Conservation (phyloP, 768 basidiomycete genomes). For the Trametes coccinea region DNA sequence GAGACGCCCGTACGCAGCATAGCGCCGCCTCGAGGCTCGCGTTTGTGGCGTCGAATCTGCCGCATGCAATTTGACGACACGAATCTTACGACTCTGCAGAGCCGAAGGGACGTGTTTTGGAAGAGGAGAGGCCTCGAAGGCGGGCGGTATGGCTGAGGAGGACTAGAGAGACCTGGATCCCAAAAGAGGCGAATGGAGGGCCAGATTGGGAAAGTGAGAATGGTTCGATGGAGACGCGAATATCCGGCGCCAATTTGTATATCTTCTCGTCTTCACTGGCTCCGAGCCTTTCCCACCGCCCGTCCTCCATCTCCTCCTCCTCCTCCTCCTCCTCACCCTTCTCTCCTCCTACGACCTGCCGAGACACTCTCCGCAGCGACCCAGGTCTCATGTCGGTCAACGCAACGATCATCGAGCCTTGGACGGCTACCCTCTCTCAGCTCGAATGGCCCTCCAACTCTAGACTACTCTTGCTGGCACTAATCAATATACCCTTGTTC, state of each 20-base stretch:
- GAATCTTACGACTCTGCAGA: too few relatives aligned
- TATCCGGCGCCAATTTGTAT: conserved; percentile 16
- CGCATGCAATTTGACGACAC: too few relatives aligned
- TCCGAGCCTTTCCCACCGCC: conserved; percentile 7
- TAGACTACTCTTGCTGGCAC: conserved; percentile 37
- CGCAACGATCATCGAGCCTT: conserved; percentile 29
- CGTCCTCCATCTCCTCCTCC: neutral
- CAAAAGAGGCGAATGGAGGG: conserved; percentile 17
- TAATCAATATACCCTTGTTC: conserved; percentile 70
- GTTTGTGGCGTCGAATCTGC: too few relatives aligned
- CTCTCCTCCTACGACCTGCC: neutral
- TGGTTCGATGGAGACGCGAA: conserved; percentile 21
- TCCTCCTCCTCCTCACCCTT: conserved; percentile 1
- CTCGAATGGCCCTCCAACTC: conserved; percentile 27
- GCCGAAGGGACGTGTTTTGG: too few relatives aligned
- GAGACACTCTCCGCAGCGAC: conserved; percentile 3
- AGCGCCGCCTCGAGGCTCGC: too few relatives aligned
- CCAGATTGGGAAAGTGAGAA: conserved; percentile 21
- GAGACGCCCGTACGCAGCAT: too few relatives aligned
- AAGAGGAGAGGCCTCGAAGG: neutral
- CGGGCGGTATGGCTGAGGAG: neutral
- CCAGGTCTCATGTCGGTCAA: conserved; percentile 28
- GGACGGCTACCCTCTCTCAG: conserved; percentile 32
- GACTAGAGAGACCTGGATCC: conserved; percentile 21
- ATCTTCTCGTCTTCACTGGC: conserved; percentile 18